Evolutionary conservation across 2,329 filamentous ascomycete species (phyloP).

Genomic region (Pseudogymnoascus sp.): DNA sequence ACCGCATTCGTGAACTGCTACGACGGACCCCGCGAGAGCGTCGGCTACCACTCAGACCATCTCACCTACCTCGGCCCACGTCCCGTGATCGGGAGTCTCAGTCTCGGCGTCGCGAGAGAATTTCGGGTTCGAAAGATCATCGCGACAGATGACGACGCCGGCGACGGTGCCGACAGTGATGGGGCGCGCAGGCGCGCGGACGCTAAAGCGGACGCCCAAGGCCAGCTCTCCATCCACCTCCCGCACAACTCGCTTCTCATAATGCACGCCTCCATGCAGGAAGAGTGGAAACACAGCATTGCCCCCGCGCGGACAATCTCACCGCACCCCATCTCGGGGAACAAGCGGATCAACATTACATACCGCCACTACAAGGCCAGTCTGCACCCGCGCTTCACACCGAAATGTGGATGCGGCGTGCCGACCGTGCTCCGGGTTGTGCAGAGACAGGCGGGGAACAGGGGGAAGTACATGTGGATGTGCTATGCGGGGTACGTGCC

Average conservation of each 20-base stretch:
- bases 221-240: constrained; percentile 86
- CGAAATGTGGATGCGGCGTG: constrained; percentile 66
- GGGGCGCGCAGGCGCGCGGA: constrained; percentile 28
- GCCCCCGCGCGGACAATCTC: constrained; percentile 66
- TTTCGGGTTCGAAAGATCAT: constrained; percentile 78
- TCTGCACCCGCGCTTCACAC: constrained; percentile 70
- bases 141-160: constrained; percentile 41
- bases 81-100: constrained; percentile 81
- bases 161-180: not conserved
- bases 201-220: constrained; percentile 51
- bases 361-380: constrained; percentile 77
- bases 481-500: constrained; percentile 70
- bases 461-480: constrained; percentile 88
- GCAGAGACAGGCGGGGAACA: constrained; percentile 66
- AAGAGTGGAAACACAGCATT: constrained; percentile 90
- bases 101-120: constrained; percentile 83
- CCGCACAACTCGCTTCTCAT: constrained; percentile 89
- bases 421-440: constrained; percentile 66
- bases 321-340: constrained; percentile 74
- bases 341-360: constrained; percentile 82
- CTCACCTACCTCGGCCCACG: constrained; percentile 87
- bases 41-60: constrained; percentile 90
- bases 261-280: constrained; percentile 98
- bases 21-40: constrained; percentile 66
- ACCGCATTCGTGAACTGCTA: constrained; percentile 96